phyloP scores from a whole-genome alignment of 257 asterid genomes.

The Echium plantagineum region DNA sequence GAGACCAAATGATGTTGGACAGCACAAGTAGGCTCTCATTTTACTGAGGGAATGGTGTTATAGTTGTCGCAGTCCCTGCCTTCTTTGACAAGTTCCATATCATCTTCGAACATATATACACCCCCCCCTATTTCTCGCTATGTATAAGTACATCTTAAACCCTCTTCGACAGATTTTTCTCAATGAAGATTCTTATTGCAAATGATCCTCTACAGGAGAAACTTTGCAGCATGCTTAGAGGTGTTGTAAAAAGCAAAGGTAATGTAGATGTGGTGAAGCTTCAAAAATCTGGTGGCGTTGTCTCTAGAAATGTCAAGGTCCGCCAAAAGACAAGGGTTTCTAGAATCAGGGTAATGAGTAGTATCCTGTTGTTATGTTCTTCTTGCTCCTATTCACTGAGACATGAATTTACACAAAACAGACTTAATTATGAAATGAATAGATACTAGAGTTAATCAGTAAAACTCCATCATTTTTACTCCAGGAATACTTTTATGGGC shows the following conservation, averaged over 20 bases:
- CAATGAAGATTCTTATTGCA: not conserved
- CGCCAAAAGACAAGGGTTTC: conserved; percentile 77
- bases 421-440: not conserved
- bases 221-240: conserved; percentile 96
- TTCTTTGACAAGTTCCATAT: too few relatives aligned
- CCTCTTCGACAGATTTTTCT: not conserved
- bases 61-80: too few relatives aligned
- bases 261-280: conserved; percentile 95
- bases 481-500: conserved; percentile 95
- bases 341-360: conserved; percentile 66
- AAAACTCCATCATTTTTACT: conserved; percentile 2
- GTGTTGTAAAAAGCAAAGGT: conserved; percentile 58
- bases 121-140: too few relatives aligned
- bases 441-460: not conserved
- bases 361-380: not conserved
- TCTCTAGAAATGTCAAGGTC: conserved; percentile 85
- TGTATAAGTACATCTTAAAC: not conserved
- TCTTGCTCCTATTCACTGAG: not conserved
- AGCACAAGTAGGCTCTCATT: too few relatives aligned
- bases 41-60: too few relatives aligned
- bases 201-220: conserved; percentile 50
- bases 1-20: too few relatives aligned
- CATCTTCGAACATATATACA: too few relatives aligned
- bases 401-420: not conserved
- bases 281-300: conserved; percentile 97